Percentiles rank a stretch among this genome's conserved stretches.
Evolutionary conservation across 2,329 filamentous ascomycete genomes (phyloP).

Genomic region (Akanthomyces uredinophilus): DNA sequence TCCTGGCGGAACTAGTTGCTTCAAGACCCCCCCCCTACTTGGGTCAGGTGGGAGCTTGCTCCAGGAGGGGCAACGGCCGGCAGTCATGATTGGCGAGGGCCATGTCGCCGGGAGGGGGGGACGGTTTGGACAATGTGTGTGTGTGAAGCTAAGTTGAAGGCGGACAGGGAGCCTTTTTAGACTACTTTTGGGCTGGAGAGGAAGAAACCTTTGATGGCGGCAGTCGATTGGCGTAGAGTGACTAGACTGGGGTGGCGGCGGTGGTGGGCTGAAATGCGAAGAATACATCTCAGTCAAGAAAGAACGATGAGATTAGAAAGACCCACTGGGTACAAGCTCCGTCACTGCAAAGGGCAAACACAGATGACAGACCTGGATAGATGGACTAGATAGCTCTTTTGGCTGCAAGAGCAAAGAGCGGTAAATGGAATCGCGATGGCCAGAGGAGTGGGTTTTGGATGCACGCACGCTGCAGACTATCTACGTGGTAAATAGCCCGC

Average conservation of each 20-base stretch:
- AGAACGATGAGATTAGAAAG: not conserved
- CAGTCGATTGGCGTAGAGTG: not conserved
- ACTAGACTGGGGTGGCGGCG: not conserved
- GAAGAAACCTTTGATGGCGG: not conserved
- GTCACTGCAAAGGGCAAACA: not conserved
- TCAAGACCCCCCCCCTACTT: not conserved
- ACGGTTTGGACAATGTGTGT: too few relatives aligned
- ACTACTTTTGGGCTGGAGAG: too few relatives aligned
- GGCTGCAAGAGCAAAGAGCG: not conserved
- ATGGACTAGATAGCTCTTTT: not conserved
- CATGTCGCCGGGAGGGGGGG: too few relatives aligned
- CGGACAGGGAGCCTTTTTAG: not conserved
- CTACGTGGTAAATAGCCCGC: not conserved
- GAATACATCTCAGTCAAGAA: not conserved
- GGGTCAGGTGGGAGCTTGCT: not conserved
- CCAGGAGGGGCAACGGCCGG: not conserved
- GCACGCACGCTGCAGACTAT: not conserved
- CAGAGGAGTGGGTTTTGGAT: constrained; percentile 5
- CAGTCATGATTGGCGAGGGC: not conserved
- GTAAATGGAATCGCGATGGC: constrained; percentile 2
- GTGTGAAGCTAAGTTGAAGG: too few relatives aligned
- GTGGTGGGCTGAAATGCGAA: not conserved
- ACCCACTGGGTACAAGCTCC: not conserved
- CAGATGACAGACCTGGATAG: not conserved
- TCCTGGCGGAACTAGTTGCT: too few relatives aligned